Conservation (phyloP, 2,329 filamentous ascomycete genomes). For the Calcarisporium arbuscula region DNA sequence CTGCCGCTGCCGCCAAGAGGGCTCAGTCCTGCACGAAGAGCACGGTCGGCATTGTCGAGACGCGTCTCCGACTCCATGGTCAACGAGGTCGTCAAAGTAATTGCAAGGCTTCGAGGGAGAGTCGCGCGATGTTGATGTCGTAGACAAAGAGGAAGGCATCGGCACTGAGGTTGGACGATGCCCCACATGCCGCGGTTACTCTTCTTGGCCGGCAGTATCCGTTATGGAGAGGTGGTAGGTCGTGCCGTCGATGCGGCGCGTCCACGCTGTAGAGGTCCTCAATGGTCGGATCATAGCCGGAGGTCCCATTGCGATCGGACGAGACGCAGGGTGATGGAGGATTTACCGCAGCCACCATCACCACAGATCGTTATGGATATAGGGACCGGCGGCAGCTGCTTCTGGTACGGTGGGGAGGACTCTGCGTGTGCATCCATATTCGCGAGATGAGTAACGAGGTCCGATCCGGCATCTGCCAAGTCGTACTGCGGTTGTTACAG, state of each 20-base stretch:
- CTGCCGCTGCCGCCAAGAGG: slow-evolving; percentile 20
- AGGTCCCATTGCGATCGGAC: slow-evolving; percentile 79
- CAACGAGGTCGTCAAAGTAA: slow-evolving; percentile 80
- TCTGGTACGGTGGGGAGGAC: neutral
- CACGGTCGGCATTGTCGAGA: slow-evolving; percentile 54
- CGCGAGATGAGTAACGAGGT: neutral
- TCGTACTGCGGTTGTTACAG: too few relatives aligned
- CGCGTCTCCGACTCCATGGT: slow-evolving; percentile 72
- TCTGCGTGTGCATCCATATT: slow-evolving; percentile 4
- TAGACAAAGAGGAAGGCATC: slow-evolving; percentile 84
- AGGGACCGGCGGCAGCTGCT: slow-evolving; percentile 36
- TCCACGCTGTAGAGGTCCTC: slow-evolving; percentile 82
- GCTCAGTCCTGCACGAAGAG: slow-evolving; percentile 35
- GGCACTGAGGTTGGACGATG: slow-evolving; percentile 66
- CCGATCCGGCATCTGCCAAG: too few relatives aligned
- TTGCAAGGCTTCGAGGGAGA: slow-evolving; percentile 63
- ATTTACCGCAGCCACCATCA: slow-evolving; percentile 80
- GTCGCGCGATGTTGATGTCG: slow-evolving; percentile 70
- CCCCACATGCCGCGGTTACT: slow-evolving; percentile 87
- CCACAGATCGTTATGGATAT: slow-evolving; percentile 79
- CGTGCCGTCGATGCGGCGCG: slow-evolving; percentile 71
- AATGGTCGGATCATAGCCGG: slow-evolving; percentile 75
- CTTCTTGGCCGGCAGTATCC: slow-evolving; percentile 84
- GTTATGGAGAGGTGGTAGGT: slow-evolving; percentile 74
- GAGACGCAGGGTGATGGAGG: slow-evolving; percentile 75